These are phyloP conservation scores for Lactarius akahatsu DNA, from an alignment of 768 basidiomycete genomes.

Conservation along the genomic window DNA sequence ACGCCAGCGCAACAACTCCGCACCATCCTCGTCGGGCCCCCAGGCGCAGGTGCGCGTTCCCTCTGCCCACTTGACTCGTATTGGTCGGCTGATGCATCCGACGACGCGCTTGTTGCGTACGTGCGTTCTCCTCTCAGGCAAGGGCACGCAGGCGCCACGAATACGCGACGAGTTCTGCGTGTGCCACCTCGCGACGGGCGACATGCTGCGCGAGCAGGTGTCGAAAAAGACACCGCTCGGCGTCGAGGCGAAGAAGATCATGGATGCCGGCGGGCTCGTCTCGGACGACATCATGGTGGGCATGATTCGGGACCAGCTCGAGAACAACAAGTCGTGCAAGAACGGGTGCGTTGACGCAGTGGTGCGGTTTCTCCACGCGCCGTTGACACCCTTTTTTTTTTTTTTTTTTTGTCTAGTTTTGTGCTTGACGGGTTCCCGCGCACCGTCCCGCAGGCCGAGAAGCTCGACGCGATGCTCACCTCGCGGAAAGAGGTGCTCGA, in stretches of 20 bases:
- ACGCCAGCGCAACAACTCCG: slow-evolving; percentile 79
- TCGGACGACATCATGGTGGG: slow-evolving; percentile 95
- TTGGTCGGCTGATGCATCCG: too few relatives aligned
- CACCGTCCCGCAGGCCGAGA: slow-evolving; percentile 94
- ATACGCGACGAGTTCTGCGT: slow-evolving; percentile 93
- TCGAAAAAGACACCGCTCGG: slow-evolving; percentile 83
- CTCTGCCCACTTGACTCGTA: background rate
- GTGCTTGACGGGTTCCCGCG: slow-evolving; percentile 99
- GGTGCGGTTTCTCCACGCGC: too few relatives aligned
- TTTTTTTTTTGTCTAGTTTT: too few relatives aligned
- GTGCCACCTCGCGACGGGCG: slow-evolving; percentile 97
- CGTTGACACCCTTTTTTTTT: slow-evolving; percentile 36
- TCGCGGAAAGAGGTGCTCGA: slow-evolving; percentile 84
- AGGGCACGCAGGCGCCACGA: slow-evolving; percentile 95
- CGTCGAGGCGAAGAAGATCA: slow-evolving; percentile 92
- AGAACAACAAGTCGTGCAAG: slow-evolving; percentile 89
- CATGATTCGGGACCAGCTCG: slow-evolving; percentile 95
- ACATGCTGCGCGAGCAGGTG: slow-evolving; percentile 97
- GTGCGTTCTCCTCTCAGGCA: slow-evolving; percentile 53
- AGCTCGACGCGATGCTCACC: slow-evolving; percentile 89
- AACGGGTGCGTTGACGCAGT: slow-evolving; percentile 69
- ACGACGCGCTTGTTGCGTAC: too few relatives aligned
- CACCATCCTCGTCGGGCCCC: slow-evolving; percentile 93
- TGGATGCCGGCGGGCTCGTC: slow-evolving; percentile 95
- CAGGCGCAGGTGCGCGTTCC: slow-evolving; percentile 79